Evolutionary conservation across 1,284 basidiomycete species (phyloP), one percentile per base, ranked within the genome.

Genomic region (Marasmius tenuissimus): DNA sequence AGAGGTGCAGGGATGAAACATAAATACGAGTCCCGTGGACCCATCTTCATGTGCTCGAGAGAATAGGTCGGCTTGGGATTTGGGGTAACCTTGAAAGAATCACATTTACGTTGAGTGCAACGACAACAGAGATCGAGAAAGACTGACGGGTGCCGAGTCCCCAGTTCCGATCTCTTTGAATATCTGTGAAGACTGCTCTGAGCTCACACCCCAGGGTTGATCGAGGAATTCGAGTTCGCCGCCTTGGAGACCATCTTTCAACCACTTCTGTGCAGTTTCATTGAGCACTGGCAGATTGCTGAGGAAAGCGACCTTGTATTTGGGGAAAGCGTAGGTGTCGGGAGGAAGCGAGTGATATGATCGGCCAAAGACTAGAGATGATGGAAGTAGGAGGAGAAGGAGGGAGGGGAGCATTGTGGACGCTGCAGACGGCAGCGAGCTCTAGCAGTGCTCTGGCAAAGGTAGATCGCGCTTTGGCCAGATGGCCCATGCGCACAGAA

Each of bases 271-370:
- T 8, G 92, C 94, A 11, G 93, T 94, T 48, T 86, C 78, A 68
- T 88, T 87, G 8, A 83, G 74, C 61, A 96, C 75, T n/a, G 94
- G 93, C 16, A 88, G 83, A 62, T 86, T 84, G 71, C 93, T 92
- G 68, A 96, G 84, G 74, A 93, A 96, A 51, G 87, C 78, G 66
- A 96, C 87, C 57, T 87, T 83, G 73, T 88, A 93, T 73, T 96
- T 96, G 59, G 94, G 94, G 72, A 89, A 93, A 0, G 93, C 89
- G 71, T 88, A 85, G 14, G 88, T 80, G 70, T 96, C 94, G 67
- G 94, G 88, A 38, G 91, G 89, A 40, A 91, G 81, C 0, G 89
- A 86, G 69, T 89, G 85, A 56, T 89, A 76, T 2, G 71, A 59
- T 47, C 72, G 69, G 39, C 75, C 64, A 1, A 58, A 67, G 45